A percentile compares a stretch with the other conserved stretches of the same genome.
Evolutionary conservation across 169 alveolate species (phyloP).

Genomic region (Plasmodium coatneyi): DNA sequence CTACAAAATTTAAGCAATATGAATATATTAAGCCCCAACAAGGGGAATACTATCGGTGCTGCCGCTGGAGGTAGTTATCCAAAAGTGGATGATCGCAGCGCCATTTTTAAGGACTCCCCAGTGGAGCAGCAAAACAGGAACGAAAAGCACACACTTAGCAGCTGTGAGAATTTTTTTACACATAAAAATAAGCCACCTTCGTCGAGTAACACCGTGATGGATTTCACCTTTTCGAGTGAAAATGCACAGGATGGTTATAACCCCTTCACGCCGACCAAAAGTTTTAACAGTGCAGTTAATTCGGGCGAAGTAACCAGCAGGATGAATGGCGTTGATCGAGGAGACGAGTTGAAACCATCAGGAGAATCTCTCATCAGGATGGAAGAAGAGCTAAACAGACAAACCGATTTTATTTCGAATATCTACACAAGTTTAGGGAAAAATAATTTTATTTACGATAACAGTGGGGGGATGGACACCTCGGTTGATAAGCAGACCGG

Average conservation of each 20-base stretch:
- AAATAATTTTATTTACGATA: conserved; percentile 26
- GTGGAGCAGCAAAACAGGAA: background rate
- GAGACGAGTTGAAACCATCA: background rate
- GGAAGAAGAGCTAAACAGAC: conserved; percentile 42
- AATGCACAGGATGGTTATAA: background rate
- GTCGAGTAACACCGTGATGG: background rate
- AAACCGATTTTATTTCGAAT: conserved; percentile 43
- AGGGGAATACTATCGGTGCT: background rate
- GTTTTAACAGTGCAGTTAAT: background rate
- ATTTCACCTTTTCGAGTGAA: background rate
- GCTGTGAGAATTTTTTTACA: background rate
- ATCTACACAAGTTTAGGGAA: conserved; percentile 24
- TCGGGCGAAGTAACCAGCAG: background rate
- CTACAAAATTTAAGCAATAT: conserved; percentile 19
- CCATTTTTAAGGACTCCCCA: background rate
- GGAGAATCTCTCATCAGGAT: background rate
- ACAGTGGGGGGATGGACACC: background rate
- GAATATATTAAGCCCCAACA: background rate
- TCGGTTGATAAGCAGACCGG: background rate
- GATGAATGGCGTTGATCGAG: background rate
- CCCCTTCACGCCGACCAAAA: background rate
- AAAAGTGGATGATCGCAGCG: background rate
- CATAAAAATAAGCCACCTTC: background rate
- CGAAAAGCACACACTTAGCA: background rate
- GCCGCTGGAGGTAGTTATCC: background rate